Percentiles rank a stretch among this genome's conserved stretches.
Evolutionary conservation across 2,329 filamentous ascomycete genomes (phyloP).

Genomic region (Penicillium vulpinum): DNA sequence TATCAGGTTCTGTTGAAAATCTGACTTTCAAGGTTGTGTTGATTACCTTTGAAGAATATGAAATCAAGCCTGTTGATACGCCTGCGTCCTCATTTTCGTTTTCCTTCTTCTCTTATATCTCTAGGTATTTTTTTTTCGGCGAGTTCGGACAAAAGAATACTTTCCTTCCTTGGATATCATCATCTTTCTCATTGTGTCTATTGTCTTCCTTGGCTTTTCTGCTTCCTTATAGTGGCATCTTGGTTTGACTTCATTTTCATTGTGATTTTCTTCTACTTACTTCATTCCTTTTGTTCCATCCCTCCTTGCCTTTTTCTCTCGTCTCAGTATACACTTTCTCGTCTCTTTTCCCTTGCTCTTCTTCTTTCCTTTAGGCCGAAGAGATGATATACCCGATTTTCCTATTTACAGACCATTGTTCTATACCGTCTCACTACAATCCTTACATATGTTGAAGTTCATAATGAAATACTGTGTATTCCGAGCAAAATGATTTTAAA

Average conservation of each 20-base stretch:
- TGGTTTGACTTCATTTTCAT: constrained; percentile 3
- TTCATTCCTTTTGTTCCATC: constrained; percentile 2
- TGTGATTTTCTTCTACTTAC: constrained; percentile 7
- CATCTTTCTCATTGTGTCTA: neutral
- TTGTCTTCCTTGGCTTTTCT: neutral
- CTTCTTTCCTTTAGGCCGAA: constrained; percentile 5
- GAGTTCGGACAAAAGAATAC: neutral
- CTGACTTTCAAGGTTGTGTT: neutral
- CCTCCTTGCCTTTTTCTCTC: no score
- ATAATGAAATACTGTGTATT: neutral
- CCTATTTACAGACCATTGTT: neutral
- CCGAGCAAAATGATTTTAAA: neutral
- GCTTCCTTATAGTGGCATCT: neutral
- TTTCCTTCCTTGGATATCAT: neutral
- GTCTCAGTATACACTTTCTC: constrained; percentile 3
- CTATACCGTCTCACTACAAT: neutral
- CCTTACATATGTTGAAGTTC: neutral
- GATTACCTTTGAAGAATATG: neutral
- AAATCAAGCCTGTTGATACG: neutral
- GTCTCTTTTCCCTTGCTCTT: neutral
- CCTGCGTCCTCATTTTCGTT: neutral
- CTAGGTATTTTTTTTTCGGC: neutral
- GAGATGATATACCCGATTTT: constrained; percentile 26
- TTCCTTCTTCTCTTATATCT: neutral
- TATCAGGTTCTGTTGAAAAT: neutral